Evolutionary conservation across 345 rosid species (phyloP), one percentile per base, ranked within the genome.

Genomic region (Corchorus capsularis): DNA sequence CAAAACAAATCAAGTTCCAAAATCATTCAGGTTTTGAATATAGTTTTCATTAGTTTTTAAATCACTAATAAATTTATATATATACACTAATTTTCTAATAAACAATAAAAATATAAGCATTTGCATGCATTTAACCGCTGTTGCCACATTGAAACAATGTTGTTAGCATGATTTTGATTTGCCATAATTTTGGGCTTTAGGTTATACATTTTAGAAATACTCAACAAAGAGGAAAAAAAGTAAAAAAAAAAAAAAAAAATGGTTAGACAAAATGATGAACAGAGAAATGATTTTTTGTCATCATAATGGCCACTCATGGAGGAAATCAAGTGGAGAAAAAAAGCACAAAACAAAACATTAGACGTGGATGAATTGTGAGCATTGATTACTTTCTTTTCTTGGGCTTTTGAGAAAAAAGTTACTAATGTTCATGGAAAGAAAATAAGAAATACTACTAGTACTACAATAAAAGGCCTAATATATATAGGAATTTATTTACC

Each of bases 201-300:
- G 52, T n/a, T 14, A 4, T 20, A 11, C 46, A 46, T n/a, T 41
- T 62, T 20, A 0, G 5, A 16, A 62, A 15, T 19, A 41, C 19
- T 22, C 8, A 20, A 34, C 49, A 69, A 43, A 1, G 8, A 6
- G 47, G 0, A 63, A 63, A 77, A 68, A 63, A 77, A 54, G 62
- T n/a, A 72, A 56, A 66, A 74, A 82, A 68, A 66, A 8, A 64
- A 19, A 56, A 66, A 74, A 82, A 68, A 66, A 8, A 64, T 16
- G 74, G 13, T 69, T 37, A 70, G 89, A 84, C 88, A 85, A 77
- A 85, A 90, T 91, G 87, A 89, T 89, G 82, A 78, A 71, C 69
- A 15, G 20, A 56, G 61, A 79, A 79, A 85, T 85, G 59, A 85
- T 82, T 77, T 72, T 60, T 16, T 8, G 17, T 45, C n/a, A 63